Evolutionary conservation across 2,329 filamentous ascomycete genomes (phyloP).

Genomic region (Fusarium abutilonis): DNA sequence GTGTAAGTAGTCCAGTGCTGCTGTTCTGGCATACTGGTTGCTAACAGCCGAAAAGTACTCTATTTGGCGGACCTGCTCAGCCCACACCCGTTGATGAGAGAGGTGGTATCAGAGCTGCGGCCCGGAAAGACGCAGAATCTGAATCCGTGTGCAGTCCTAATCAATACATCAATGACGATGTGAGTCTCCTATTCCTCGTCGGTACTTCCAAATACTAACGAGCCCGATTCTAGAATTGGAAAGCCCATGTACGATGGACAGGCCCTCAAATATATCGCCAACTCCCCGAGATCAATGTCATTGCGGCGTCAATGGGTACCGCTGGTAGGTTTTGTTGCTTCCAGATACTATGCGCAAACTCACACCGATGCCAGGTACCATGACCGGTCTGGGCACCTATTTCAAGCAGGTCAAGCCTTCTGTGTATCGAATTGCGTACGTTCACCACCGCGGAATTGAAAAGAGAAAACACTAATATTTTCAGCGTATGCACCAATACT

Average conservation of each 20-base stretch:
- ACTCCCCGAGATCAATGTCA: slow-evolving; percentile 64
- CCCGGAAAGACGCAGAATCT: slow-evolving; percentile 46
- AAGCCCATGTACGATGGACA: slow-evolving; percentile 66
- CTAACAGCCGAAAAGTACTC: slow-evolving; percentile 42
- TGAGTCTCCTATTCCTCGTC: slow-evolving; percentile 10
- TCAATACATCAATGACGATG: slow-evolving; percentile 50
- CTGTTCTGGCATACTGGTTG: neutral
- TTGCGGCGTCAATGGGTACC: slow-evolving; percentile 67
- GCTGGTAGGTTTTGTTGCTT: slow-evolving; percentile 28
- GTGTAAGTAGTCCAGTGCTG: slow-evolving; percentile 40
- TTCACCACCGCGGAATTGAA: neutral
- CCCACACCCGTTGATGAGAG: slow-evolving; percentile 48
- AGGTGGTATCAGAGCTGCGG: slow-evolving; percentile 47
- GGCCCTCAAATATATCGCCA: slow-evolving; percentile 67
- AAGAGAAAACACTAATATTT: slow-evolving; percentile 10
- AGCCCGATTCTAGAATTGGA: slow-evolving; percentile 55
- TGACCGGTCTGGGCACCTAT: slow-evolving; percentile 61
- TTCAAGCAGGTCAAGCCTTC: slow-evolving; percentile 62
- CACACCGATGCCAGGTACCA: slow-evolving; percentile 47
- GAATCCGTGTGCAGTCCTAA: slow-evolving; percentile 47
- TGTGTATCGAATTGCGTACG: slow-evolving; percentile 52
- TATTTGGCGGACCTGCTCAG: slow-evolving; percentile 50
- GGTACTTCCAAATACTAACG: neutral
- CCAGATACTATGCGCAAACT: neutral
- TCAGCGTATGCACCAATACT: slow-evolving; percentile 64